A percentile compares a stretch with the other conserved stretches of the same genome.
Conservation (phyloP, 2,329 filamentous ascomycete genomes). For the Pleomassaria siparia region DNA sequence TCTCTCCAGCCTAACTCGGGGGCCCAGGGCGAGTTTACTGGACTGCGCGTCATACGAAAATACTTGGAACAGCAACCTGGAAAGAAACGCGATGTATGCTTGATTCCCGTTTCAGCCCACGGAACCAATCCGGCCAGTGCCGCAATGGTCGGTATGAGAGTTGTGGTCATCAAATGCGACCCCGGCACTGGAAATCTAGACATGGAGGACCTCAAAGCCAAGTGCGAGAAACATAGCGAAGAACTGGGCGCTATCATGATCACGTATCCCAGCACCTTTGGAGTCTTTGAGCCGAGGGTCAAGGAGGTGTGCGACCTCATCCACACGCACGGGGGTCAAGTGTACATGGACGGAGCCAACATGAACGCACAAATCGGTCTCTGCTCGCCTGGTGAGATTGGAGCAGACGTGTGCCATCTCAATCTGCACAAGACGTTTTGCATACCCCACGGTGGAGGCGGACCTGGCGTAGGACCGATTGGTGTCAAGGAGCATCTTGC, state of each 20-base stretch:
- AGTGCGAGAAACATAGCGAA: conserved; percentile 84
- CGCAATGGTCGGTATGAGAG: conserved; percentile 93
- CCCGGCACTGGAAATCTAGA: conserved; percentile 85
- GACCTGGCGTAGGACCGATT: conserved; percentile 90
- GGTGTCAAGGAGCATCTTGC: conserved; percentile 82
- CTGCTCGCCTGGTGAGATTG: conserved; percentile 91
- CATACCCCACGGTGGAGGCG: conserved; percentile 93
- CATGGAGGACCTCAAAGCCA: conserved; percentile 78
- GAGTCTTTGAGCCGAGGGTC: conserved; percentile 88
- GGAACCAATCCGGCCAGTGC: conserved; percentile 95
- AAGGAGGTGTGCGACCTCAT: conserved; percentile 84
- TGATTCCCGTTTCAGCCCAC: conserved; percentile 93
- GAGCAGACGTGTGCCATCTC: conserved; percentile 93
- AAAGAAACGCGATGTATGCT: conserved; percentile 81
- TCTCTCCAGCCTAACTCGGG: conserved; percentile 95
- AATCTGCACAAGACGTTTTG: conserved; percentile 99
- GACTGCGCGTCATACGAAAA: conserved; percentile 82
- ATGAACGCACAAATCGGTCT: conserved; percentile 98
- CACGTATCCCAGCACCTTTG: conserved; percentile 93
- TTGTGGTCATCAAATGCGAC: conserved; percentile 90
- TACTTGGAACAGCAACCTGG: conserved; percentile 70
- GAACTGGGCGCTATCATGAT: conserved; percentile 94
- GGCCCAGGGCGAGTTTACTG: conserved; percentile 92
- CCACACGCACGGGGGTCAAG: conserved; percentile 84
- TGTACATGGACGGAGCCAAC: conserved; percentile 99